Evolutionary conservation across 495 filamentous ascomycete species (phyloP).

Genomic region (Lasiosphaeria hispida): DNA sequence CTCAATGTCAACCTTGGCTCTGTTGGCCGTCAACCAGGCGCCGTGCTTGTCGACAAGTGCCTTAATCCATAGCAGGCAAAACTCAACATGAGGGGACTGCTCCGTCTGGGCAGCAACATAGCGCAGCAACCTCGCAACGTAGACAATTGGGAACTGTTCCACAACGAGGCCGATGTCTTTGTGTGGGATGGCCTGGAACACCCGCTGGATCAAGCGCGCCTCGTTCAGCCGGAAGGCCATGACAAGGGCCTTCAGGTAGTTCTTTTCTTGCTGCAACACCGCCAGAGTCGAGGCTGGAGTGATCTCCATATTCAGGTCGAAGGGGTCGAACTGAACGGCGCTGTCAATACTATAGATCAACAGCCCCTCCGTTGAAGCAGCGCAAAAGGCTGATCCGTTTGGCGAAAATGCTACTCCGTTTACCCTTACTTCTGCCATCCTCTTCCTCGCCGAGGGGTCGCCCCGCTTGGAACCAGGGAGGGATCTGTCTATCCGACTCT

Average conservation of each 20-base stretch:
- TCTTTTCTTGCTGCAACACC: constrained; percentile 67
- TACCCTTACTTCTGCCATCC: constrained; percentile 81
- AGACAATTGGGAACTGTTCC: constrained; percentile 76
- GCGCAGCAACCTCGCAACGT: constrained; percentile 74
- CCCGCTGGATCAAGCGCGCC: constrained; percentile 67
- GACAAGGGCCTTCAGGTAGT: constrained; percentile 86
- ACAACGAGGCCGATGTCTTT: constrained; percentile 76
- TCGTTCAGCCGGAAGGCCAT: constrained; percentile 97
- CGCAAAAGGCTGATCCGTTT: constrained; percentile 85
- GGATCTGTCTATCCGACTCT: constrained; percentile 76
- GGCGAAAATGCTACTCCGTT: constrained; percentile 83
- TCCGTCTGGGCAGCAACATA: constrained; percentile 87
- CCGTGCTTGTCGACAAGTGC: constrained; percentile 80
- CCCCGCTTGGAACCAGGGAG: constrained; percentile 85
- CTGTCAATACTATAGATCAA: constrained; percentile 88
- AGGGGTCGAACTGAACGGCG: constrained; percentile 82
- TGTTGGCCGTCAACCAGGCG: constrained; percentile 74
- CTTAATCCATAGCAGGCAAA: constrained; percentile 89
- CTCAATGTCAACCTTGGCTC: constrained; percentile 72
- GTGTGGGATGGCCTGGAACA: constrained; percentile 80
- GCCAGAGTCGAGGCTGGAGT: constrained; percentile 78
- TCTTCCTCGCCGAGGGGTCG: constrained; percentile 73
- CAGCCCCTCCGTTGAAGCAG: constrained; percentile 89
- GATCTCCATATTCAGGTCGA: constrained; percentile 89
- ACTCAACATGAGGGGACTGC: constrained; percentile 87